A percentile compares a stretch with the other conserved stretches of the same genome.
These are phyloP conservation scores for Aspergillus funiculosus DNA, from an alignment of 495 filamentous ascomycete species.

Conservation along the genomic window DNA sequence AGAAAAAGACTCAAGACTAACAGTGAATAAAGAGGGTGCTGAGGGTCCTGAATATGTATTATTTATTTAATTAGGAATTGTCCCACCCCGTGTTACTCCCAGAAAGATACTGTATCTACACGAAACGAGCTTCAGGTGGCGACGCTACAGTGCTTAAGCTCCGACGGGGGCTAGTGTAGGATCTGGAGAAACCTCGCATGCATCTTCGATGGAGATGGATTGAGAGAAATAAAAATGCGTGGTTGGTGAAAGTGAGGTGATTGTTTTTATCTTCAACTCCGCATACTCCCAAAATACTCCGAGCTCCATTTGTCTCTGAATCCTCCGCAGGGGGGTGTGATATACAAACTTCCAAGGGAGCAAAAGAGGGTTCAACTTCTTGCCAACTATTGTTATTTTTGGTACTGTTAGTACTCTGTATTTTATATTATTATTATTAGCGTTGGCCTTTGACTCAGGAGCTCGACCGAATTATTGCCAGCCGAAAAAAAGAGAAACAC, in stretches of 20 bases:
- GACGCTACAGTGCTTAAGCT: constrained; percentile 21
- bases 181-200: too few relatives aligned
- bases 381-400: neutral
- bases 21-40: constrained; percentile 8
- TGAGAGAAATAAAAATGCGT: too few relatives aligned
- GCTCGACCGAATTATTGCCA: neutral
- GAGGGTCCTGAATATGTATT: constrained; percentile 18
- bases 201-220: too few relatives aligned
- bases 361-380: too few relatives aligned
- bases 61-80: constrained; percentile 2
- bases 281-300: constrained; percentile 8
- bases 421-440: neutral
- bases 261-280: too few relatives aligned
- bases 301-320: constrained; percentile 1
- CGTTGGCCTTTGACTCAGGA: neutral
- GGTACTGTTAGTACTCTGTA: too few relatives aligned
- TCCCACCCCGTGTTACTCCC: constrained; percentile 18
- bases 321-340: neutral
- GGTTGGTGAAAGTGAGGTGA: too few relatives aligned
- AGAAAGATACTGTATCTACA: constrained; percentile 4
- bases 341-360: neutral
- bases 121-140: constrained; percentile 21
- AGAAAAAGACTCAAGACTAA: constrained; percentile 4
- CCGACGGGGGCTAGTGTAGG: constrained; percentile 9
- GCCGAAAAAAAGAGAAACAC: constrained; percentile 5